Evolutionary conservation across 2,329 filamentous ascomycete genomes (phyloP), one percentile per base, ranked within the genome.

Genomic region (Fusarium metavorans): DNA sequence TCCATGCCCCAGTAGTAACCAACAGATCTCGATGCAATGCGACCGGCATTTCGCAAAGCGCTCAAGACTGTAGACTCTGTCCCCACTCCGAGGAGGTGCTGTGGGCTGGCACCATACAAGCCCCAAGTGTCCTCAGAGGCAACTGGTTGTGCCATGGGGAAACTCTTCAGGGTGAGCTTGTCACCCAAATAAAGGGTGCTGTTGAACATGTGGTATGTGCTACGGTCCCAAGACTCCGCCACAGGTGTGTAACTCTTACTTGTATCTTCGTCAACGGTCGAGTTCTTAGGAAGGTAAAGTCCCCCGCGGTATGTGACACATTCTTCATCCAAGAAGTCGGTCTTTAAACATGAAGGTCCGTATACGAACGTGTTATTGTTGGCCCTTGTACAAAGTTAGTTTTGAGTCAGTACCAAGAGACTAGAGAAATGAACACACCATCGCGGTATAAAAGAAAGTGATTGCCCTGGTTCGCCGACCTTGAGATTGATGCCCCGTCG

Each of bases 1-100:
- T 75, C 72, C 14, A 71, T 25, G 2, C 74, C 72, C 69, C 72
- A 76, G 27, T 45, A 76, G 50, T 66, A 74, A 10, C 70, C 70
- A 5, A 64, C 61, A 2, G 66, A 56, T 4, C 35, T 18, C 2
- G 70, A 73, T 1, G 63, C 59, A 6, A 74, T 72, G 6, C 45
- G 63, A 0, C 64, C 58, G 3, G 48, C 50, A 2, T 54, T 45
- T 4, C n/a, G 20, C 1, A 66, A 23, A 1, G 73, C 34, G 3
- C 43, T 39, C 14, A 75, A 13, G 18, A 73, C 23, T 1, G 68
- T 73, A 2, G 72, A 76, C 20, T 56, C 67, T 2, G 59, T n/a
- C 11, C 43, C 66, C 37, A 76, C 52, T 16, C 74, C 74, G 11
- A 76, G 48, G 14, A 75, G 66, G 54, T 76, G 61, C 54, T 70